phyloP scores from a whole-genome alignment of 148 eudicot species.

The Drosera capensis region DNA sequence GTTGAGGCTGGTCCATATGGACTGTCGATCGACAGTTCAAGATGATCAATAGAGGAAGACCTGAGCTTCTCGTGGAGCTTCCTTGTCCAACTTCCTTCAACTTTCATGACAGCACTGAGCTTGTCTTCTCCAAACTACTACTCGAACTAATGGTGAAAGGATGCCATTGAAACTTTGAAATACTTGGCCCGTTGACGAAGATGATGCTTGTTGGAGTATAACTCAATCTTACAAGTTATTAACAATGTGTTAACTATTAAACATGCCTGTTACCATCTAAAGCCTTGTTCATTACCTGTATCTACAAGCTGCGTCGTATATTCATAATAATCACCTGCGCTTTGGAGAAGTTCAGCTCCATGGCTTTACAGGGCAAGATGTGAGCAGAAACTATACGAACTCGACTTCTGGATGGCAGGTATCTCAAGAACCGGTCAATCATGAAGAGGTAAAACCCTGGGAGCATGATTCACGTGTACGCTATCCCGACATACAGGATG shows the following conservation, averaged over 20 bases:
- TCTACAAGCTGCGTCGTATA: too few relatives aligned
- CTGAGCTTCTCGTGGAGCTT: constrained; percentile 31
- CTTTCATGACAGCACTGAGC: constrained; percentile 52
- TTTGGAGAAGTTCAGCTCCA: too few relatives aligned
- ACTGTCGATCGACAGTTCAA: constrained; percentile 63
- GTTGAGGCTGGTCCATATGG: constrained; percentile 68
- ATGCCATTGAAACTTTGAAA: constrained; percentile 90
- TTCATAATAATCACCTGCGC: too few relatives aligned
- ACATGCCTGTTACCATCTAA: too few relatives aligned
- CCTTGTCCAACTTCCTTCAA: constrained; percentile 61
- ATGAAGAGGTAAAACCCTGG: constrained; percentile 55
- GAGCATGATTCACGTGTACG: constrained; percentile 32
- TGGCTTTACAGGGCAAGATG: constrained; percentile 25
- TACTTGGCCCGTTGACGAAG: constrained; percentile 46
- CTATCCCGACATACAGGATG: constrained; percentile 34
- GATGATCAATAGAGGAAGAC: constrained; percentile 26
- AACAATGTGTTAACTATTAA: too few relatives aligned
- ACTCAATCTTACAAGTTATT: constrained; percentile 12
- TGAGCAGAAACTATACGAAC: constrained; percentile 36
- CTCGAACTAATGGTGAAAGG: constrained; percentile 62
- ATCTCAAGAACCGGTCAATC: constrained; percentile 44
- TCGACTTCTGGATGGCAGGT: constrained; percentile 27
- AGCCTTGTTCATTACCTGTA: too few relatives aligned
- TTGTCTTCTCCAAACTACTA: constrained; percentile 45
- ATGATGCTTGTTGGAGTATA: constrained; percentile 60